Evolutionary conservation across 495 filamentous ascomycete genomes (phyloP).

Genomic region (Tuber borchii): DNA sequence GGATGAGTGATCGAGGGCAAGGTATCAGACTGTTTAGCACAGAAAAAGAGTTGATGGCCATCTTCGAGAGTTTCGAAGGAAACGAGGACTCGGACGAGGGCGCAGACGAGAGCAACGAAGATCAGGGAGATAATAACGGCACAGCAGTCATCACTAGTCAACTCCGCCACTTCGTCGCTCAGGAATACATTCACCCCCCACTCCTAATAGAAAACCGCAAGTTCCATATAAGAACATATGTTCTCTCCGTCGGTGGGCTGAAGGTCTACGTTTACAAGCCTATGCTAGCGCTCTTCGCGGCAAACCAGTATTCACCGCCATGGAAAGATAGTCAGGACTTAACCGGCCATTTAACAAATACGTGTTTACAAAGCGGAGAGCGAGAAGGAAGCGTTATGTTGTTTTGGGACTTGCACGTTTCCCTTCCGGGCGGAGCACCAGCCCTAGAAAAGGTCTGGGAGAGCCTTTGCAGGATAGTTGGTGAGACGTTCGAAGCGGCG

Average conservation of each 20-base stretch:
- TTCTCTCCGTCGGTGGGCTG: slow-evolving; percentile 68
- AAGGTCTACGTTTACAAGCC: slow-evolving; percentile 78
- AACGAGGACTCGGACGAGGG: slow-evolving; percentile 58
- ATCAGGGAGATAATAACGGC: slow-evolving; percentile 13
- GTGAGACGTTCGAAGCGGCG: slow-evolving; percentile 76
- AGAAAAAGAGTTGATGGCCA: slow-evolving; percentile 66
- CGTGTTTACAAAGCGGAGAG: slow-evolving; percentile 70
- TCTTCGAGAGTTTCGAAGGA: slow-evolving; percentile 82
- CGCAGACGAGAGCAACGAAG: slow-evolving; percentile 36
- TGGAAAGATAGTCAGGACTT: slow-evolving; percentile 52
- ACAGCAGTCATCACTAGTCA: slow-evolving; percentile 71
- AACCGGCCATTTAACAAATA: slow-evolving; percentile 80
- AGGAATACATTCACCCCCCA: slow-evolving; percentile 90
- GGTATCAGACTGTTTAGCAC: slow-evolving; percentile 83
- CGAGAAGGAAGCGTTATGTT: slow-evolving; percentile 57
- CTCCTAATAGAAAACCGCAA: slow-evolving; percentile 73
- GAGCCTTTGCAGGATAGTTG: slow-evolving; percentile 68
- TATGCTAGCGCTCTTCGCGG: slow-evolving; percentile 90
- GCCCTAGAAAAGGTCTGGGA: slow-evolving; percentile 50
- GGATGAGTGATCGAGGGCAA: slow-evolving; percentile 94
- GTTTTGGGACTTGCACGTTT: slow-evolving; percentile 61
- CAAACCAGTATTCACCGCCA: slow-evolving; percentile 54
- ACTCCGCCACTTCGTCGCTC: slow-evolving; percentile 88
- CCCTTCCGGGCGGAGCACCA: slow-evolving; percentile 7
- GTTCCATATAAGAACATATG: slow-evolving; percentile 92